These are phyloP conservation scores for Angomonas ambiguus DNA, from an alignment of 208 protist species.

Conservation along the genomic window DNA sequence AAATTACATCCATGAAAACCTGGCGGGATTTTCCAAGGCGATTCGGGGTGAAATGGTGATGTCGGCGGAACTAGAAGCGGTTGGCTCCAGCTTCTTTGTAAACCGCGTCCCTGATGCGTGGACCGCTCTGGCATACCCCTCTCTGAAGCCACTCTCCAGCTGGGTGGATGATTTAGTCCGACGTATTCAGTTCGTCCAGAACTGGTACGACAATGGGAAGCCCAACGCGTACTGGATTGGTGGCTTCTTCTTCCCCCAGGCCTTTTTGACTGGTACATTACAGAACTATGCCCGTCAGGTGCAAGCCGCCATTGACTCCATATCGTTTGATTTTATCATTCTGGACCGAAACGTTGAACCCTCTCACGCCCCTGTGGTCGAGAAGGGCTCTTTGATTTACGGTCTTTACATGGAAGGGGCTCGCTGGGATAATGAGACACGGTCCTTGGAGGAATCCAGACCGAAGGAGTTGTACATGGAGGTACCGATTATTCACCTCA, in stretches of 20 bases:
- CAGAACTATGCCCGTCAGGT: slow-evolving; percentile 96
- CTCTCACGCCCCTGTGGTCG: slow-evolving; percentile 16
- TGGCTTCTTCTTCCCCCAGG: slow-evolving; percentile 98
- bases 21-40: slow-evolving; percentile 93
- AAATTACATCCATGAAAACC: slow-evolving; percentile 73
- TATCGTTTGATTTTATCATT: slow-evolving; percentile 92
- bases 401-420: slow-evolving; percentile 97
- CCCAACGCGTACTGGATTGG: slow-evolving; percentile 94
- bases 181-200: slow-evolving; percentile 87
- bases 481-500: slow-evolving; percentile 92
- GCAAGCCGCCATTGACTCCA: slow-evolving; percentile 94
- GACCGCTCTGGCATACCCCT: slow-evolving; percentile 91
- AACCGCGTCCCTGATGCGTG: slow-evolving; percentile 93
- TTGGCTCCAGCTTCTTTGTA: slow-evolving; percentile 93
- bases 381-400: slow-evolving; percentile 87
- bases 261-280: slow-evolving; percentile 94
- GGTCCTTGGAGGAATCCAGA: slow-evolving; percentile 87
- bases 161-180: slow-evolving; percentile 95
- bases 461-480: slow-evolving; percentile 94
- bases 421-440: slow-evolving; percentile 81
- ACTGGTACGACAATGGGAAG: slow-evolving; percentile 83
- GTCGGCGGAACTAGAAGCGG: slow-evolving; percentile 92
- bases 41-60: slow-evolving; percentile 96
- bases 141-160: slow-evolving; percentile 93
- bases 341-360: slow-evolving; percentile 22